These are phyloP conservation scores for Coemansia biformis DNA, from an alignment of 192 early-diverging fungal genomes.

Conservation along the genomic window DNA sequence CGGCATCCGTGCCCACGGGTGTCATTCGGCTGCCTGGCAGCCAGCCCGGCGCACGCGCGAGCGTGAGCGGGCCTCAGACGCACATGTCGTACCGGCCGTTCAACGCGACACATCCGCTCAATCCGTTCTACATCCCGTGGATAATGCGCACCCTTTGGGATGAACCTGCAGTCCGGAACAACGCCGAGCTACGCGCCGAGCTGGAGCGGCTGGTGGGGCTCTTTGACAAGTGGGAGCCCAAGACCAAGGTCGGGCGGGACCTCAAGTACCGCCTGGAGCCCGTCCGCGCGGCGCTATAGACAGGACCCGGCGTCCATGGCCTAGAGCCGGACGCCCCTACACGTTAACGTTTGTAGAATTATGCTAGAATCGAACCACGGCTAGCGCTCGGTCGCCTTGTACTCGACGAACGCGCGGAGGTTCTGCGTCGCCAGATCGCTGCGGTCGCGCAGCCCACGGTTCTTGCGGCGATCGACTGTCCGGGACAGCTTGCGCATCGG, in stretches of 20 bases:
- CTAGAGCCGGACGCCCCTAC: too few species aligned
- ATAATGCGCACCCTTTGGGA: slow-evolving; percentile 81
- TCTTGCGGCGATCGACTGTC: slow-evolving; percentile 65
- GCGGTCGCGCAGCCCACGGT: slow-evolving; percentile 63
- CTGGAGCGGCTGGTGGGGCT: slow-evolving; percentile 59
- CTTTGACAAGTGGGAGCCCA: slow-evolving; percentile 79
- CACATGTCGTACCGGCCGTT: slow-evolving; percentile 55
- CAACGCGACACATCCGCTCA: slow-evolving; percentile 62
- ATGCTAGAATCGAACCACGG: too few species aligned
- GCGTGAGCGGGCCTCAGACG: slow-evolving; percentile 27
- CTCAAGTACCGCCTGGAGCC: slow-evolving; percentile 91
- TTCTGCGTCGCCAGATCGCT: slow-evolving; percentile 77
- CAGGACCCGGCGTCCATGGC: too few species aligned
- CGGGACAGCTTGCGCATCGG: slow-evolving; percentile 54
- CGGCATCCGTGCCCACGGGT: slow-evolving; percentile 14
- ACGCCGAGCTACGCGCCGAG: slow-evolving; percentile 56
- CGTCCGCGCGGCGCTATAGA: slow-evolving; percentile 59
- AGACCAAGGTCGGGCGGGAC: slow-evolving; percentile 65
- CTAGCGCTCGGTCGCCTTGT: slow-evolving; percentile 74
- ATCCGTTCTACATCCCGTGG: slow-evolving; percentile 93
- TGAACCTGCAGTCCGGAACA: slow-evolving; percentile 57
- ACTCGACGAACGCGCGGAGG: slow-evolving; percentile 78
- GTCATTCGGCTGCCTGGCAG: slow-evolving; percentile 30
- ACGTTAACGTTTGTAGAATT: too few species aligned
- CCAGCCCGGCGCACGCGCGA: slow-evolving; percentile 6